A percentile compares a stretch with the other conserved stretches of the same genome.
Conservation (phyloP, 208 protist genomes). For the Crithidia thermophila region DNA sequence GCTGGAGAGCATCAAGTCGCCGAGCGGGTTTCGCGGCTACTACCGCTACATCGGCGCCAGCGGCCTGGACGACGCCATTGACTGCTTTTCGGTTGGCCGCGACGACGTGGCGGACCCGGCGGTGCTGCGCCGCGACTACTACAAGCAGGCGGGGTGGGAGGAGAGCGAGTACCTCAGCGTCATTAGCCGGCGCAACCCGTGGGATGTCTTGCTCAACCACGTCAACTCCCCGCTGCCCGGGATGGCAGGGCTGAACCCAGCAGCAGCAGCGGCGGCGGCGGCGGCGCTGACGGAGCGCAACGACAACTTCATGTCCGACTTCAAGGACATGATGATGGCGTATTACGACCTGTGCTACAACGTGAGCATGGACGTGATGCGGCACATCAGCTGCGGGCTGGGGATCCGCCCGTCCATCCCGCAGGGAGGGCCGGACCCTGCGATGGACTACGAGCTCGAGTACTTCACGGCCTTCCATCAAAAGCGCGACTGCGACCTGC, state of each 20-base stretch:
- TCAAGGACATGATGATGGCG: slow-evolving; percentile 83
- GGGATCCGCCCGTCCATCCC: slow-evolving; percentile 78
- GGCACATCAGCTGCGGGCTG: slow-evolving; percentile 86
- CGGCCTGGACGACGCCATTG: slow-evolving; percentile 84
- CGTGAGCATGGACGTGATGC: slow-evolving; percentile 82
- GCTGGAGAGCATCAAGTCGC: slow-evolving; percentile 71
- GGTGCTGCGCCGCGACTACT: slow-evolving; percentile 71
- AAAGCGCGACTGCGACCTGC: slow-evolving; percentile 83
- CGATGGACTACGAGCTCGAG: slow-evolving; percentile 73
- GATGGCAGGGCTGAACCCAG: not conserved
- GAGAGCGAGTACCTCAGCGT: slow-evolving; percentile 64
- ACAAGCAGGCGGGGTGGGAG: slow-evolving; percentile 69
- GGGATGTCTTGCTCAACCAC: slow-evolving; percentile 77
- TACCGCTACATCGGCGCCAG: slow-evolving; percentile 88
- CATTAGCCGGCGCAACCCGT: slow-evolving; percentile 83
- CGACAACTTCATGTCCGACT: slow-evolving; percentile 87
- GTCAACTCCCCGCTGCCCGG: slow-evolving; percentile 30
- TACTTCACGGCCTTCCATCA: slow-evolving; percentile 80
- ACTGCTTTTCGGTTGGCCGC: slow-evolving; percentile 88
- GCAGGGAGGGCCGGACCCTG: slow-evolving; percentile 61
- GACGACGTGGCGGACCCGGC: slow-evolving; percentile 70
- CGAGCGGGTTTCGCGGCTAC: slow-evolving; percentile 79
- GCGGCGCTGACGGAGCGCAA: slow-evolving; percentile 28
- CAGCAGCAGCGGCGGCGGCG: not conserved
- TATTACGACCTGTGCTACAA: slow-evolving; percentile 86